These are phyloP conservation scores for Saturnispora zaruensis DNA, from an alignment of 805 yeast genomes.

Conservation along the genomic window DNA sequence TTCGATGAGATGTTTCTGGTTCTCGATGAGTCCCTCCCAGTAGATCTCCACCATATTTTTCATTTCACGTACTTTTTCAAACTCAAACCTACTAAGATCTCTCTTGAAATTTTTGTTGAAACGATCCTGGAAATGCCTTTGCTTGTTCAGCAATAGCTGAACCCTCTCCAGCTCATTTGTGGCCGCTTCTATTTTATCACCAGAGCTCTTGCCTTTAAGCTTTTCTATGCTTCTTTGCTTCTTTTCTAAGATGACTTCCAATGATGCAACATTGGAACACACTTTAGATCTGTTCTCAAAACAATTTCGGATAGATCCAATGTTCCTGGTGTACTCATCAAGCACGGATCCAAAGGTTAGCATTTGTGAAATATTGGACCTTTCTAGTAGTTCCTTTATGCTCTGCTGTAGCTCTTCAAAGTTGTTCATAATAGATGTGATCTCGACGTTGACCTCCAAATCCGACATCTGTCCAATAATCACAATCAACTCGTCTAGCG, in stretches of 20 bases:
- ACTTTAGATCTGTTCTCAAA: slow-evolving; percentile 66
- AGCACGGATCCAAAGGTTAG: slow-evolving; percentile 78
- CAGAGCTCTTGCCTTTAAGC: slow-evolving; percentile 34
- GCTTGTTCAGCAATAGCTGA: slow-evolving; percentile 43
- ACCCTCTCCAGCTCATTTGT: slow-evolving; percentile 51
- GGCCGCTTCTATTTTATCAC: slow-evolving; percentile 51
- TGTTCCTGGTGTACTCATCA: slow-evolving; percentile 76
- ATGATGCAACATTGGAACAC: slow-evolving; percentile 36
- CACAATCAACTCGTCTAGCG: slow-evolving; percentile 55
- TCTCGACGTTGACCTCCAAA: slow-evolving; percentile 61
- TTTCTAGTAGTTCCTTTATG: slow-evolving; percentile 63
- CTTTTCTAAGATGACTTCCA: slow-evolving; percentile 36
- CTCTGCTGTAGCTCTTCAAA: slow-evolving; percentile 67
- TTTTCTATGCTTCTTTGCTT: slow-evolving; percentile 39
- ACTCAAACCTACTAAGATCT: slow-evolving; percentile 64
- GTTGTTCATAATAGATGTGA: slow-evolving; percentile 54
- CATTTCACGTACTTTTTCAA: slow-evolving; percentile 72
- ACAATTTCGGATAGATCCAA: slow-evolving; percentile 65
- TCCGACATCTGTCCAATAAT: slow-evolving; percentile 54
- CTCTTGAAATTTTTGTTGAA: slow-evolving; percentile 57
- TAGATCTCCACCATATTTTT: slow-evolving; percentile 84
- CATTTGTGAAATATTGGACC: slow-evolving; percentile 78
- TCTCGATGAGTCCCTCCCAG: slow-evolving; percentile 82
- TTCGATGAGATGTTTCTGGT: slow-evolving; percentile 86
- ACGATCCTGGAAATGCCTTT: slow-evolving; percentile 52